These are phyloP conservation scores for Trifolium pratense DNA, from an alignment of 306 rosid species.

Conservation along the genomic window DNA sequence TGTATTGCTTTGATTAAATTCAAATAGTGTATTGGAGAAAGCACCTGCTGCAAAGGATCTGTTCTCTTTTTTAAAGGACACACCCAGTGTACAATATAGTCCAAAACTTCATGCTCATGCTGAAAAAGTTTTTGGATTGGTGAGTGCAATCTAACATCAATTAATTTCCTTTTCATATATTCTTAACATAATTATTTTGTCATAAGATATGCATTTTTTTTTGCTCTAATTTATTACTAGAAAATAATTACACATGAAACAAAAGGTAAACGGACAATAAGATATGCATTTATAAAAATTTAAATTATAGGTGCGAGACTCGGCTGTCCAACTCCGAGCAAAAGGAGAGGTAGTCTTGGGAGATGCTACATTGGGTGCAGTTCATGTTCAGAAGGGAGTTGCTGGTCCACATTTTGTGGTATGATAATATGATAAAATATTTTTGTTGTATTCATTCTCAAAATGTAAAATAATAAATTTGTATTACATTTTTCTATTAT, in stretches of 20 bases:
- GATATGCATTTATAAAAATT: not conserved
- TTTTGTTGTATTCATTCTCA: not conserved
- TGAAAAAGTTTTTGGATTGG: constrained; percentile 42
- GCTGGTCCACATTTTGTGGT: constrained; percentile 36
- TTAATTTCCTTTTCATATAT: not conserved
- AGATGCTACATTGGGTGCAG: constrained; percentile 18
- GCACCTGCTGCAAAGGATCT: constrained; percentile 34
- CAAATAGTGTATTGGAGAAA: constrained; percentile 43
- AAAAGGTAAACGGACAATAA: no score
- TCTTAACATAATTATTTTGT: not conserved
- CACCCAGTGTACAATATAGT: constrained; percentile 28
- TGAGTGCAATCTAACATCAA: not conserved
- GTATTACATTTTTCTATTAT: not conserved
- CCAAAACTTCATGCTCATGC: constrained; percentile 35
- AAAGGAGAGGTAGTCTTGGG: constrained; percentile 7
- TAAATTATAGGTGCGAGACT: constrained; percentile 12
- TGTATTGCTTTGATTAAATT: not conserved
- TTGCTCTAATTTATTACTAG: no score
- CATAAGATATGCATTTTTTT: not conserved
- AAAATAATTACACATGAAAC: no score
- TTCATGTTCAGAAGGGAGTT: constrained; percentile 33
- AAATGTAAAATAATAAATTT: not conserved
- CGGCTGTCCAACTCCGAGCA: constrained; percentile 38
- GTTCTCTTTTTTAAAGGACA: constrained; percentile 45
- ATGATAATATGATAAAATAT: not conserved